phyloP scores from a whole-genome alignment of 108 stramenopile species.

The Cyclotella baltica region DNA sequence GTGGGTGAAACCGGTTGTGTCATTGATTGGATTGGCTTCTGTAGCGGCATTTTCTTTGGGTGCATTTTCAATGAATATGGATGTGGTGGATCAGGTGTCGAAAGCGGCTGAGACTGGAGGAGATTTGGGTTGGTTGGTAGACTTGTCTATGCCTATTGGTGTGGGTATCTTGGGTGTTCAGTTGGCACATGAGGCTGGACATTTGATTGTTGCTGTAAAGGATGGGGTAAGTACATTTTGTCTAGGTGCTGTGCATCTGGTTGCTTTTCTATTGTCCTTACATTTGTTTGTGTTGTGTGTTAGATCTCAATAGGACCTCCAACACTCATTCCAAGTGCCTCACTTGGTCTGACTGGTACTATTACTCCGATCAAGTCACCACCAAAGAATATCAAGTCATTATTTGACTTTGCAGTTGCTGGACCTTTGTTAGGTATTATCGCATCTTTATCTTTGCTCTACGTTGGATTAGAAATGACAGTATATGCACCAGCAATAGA shows the following conservation, averaged over 20 bases:
- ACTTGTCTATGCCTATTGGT: constrained; percentile 52
- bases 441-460: constrained; percentile 52
- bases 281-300: not conserved
- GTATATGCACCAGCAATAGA: constrained; percentile 37
- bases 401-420: constrained; percentile 74
- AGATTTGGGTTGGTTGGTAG: constrained; percentile 50
- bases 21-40: constrained; percentile 52
- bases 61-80: constrained; percentile 59
- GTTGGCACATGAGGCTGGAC: constrained; percentile 58
- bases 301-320: constrained; percentile 60
- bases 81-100: constrained; percentile 49
- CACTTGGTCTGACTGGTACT: constrained; percentile 57
- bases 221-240: constrained; percentile 59
- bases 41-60: constrained; percentile 63
- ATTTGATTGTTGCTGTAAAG: constrained; percentile 55
- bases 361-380: constrained; percentile 61
- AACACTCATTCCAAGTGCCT: constrained; percentile 61
- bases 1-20: constrained; percentile 55
- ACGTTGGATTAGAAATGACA: constrained; percentile 55
- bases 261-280: not conserved
- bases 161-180: constrained; percentile 47
- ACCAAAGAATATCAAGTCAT: constrained; percentile 55
- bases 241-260: not conserved
- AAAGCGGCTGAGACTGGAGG: constrained; percentile 28
- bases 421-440: constrained; percentile 59